Conservation (phyloP, 805 yeast species). For the Nakazawaea ernobii region DNA sequence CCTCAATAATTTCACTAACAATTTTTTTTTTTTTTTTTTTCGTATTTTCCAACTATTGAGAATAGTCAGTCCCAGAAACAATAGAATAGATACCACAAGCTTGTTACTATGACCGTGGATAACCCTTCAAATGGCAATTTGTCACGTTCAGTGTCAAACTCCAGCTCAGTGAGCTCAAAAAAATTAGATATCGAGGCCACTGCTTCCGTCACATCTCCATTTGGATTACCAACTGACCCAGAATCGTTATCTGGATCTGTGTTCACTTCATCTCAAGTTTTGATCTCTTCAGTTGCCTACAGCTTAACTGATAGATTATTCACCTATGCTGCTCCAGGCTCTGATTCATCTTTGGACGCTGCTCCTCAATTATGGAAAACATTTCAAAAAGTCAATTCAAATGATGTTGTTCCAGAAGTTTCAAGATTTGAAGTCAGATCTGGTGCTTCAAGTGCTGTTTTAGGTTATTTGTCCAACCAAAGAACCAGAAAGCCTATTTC, state of each 20-base stretch:
- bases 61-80: too few relatives aligned
- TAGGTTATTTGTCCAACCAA: slow-evolving; percentile 52
- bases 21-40: too few relatives aligned
- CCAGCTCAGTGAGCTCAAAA: slow-evolving; percentile 33
- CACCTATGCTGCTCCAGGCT: slow-evolving; percentile 64
- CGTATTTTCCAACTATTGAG: too few relatives aligned
- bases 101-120: background rate
- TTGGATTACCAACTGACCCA: slow-evolving; percentile 59
- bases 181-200: slow-evolving; percentile 14
- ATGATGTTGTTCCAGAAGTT: slow-evolving; percentile 55
- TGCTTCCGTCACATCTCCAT: slow-evolving; percentile 43
- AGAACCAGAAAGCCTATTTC: slow-evolving; percentile 21
- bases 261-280: slow-evolving; percentile 49
- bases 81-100: too few relatives aligned
- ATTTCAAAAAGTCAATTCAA: slow-evolving; percentile 43
- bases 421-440: slow-evolving; percentile 65
- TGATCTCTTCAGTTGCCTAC: slow-evolving; percentile 51
- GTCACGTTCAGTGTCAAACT: slow-evolving; percentile 26
- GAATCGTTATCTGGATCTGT: slow-evolving; percentile 38
- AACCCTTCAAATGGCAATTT: slow-evolving; percentile 2
- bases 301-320: slow-evolving; percentile 49
- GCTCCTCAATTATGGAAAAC: slow-evolving; percentile 56
- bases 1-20: too few relatives aligned
- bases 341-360: slow-evolving; percentile 54
- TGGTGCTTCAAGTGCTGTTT: slow-evolving; percentile 76